Percentiles rank a stretch among this genome's conserved stretches.
These are phyloP conservation scores for Phylloporus sp. DNA, from an alignment of 768 basidiomycete species.

Conservation along the genomic window DNA sequence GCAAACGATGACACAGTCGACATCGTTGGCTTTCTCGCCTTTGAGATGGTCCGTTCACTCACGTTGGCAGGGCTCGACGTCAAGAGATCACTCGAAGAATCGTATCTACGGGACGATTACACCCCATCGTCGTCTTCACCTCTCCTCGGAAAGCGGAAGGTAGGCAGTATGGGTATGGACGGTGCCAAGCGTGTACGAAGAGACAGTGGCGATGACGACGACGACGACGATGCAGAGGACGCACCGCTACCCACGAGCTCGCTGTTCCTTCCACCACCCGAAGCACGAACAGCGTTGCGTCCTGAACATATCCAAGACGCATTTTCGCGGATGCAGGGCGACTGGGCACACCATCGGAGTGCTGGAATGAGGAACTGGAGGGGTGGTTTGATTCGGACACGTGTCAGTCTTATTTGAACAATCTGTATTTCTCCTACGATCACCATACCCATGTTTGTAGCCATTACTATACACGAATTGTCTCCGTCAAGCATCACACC, in stretches of 20 bases:
- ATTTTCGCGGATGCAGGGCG: slow-evolving; percentile 83
- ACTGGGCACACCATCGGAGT: slow-evolving; percentile 76
- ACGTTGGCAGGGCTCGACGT: slow-evolving; percentile 85
- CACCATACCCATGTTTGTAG: neutral
- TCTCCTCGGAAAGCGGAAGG: slow-evolving; percentile 68
- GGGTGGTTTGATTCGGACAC: slow-evolving; percentile 76
- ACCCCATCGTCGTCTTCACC: slow-evolving; percentile 44
- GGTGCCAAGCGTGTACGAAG: slow-evolving; percentile 46
- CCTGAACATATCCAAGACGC: slow-evolving; percentile 91
- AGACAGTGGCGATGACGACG: slow-evolving; percentile 47
- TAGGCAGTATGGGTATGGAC: slow-evolving; percentile 42
- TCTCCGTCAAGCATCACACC: no score
- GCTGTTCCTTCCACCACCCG: slow-evolving; percentile 77
- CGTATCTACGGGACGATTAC: slow-evolving; percentile 62
- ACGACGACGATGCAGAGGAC: slow-evolving; percentile 54
- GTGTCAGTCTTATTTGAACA: slow-evolving; percentile 67
- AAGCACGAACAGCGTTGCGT: slow-evolving; percentile 71
- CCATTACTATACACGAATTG: neutral
- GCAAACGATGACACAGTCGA: slow-evolving; percentile 93
- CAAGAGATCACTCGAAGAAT: slow-evolving; percentile 74
- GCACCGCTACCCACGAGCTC: slow-evolving; percentile 65
- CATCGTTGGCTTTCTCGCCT: slow-evolving; percentile 94
- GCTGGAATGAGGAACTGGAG: slow-evolving; percentile 90
- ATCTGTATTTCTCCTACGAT: neutral
- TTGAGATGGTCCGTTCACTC: slow-evolving; percentile 94